Conservation (phyloP, 129 eudicot genomes). For the Flaveria sonorensis region DNA sequence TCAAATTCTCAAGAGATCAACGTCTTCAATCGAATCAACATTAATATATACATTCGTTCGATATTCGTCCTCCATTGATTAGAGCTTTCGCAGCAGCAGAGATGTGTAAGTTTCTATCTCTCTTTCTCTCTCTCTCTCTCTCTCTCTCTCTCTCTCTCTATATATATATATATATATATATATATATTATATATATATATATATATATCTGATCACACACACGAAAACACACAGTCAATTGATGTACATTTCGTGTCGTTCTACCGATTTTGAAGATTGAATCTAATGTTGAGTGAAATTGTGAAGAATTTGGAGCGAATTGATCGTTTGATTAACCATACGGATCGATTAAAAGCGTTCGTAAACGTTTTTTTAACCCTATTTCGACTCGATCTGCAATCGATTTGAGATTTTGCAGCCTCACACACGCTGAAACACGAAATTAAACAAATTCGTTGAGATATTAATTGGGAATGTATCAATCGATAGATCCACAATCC, state of each 20-base stretch:
- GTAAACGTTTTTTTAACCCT: background rate
- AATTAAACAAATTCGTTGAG: background rate
- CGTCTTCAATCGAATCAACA: constrained; percentile 3
- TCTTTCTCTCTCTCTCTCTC: constrained; percentile 17
- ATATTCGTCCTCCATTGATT: constrained; percentile 31
- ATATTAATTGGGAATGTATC: background rate
- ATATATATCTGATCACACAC: background rate
- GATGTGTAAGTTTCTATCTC: constrained; percentile 24
- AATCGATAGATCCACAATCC: background rate
- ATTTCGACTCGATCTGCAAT: background rate
- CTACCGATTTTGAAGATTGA: background rate
- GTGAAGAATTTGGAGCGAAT: constrained; percentile 1
- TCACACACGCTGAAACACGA: background rate
- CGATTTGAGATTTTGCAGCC: background rate
- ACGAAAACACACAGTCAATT: constrained; percentile 5
- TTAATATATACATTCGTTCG: constrained; percentile 39
- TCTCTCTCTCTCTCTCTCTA: no score
- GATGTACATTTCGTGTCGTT: background rate
- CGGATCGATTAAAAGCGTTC: constrained; percentile 2
- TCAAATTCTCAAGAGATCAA: background rate
- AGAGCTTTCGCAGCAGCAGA: constrained; percentile 44
- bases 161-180: no score
- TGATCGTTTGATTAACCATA: background rate
- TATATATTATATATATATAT: no score
- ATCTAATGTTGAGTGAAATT: background rate